Conservation (phyloP, 306 rosid genomes). For the Neltuma alba region DNA sequence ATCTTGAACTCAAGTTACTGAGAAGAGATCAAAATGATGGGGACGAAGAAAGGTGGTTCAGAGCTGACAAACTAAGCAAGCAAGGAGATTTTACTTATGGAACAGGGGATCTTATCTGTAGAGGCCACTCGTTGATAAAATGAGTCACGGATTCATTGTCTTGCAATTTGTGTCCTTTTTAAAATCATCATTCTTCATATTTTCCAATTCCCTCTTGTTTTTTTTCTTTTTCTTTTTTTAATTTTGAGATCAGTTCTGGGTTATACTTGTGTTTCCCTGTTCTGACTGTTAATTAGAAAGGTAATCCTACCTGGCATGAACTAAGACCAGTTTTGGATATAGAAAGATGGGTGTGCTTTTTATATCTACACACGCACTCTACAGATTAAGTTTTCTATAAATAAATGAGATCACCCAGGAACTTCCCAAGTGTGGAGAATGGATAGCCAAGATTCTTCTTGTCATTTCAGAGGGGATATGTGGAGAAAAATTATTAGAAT, state of each 20-base stretch:
- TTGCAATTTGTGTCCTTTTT: background rate
- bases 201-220: background rate
- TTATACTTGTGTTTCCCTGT: background rate
- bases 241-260: slow-evolving; percentile 15
- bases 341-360: too few relatives aligned
- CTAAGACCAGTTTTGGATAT: background rate
- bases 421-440: too few relatives aligned
- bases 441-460: too few relatives aligned
- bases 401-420: too few relatives aligned
- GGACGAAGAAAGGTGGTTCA: background rate
- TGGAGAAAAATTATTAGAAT: too few relatives aligned
- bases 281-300: too few relatives aligned
- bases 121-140: slow-evolving; percentile 27
- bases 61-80: background rate
- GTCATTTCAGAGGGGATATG: too few relatives aligned
- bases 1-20: slow-evolving; percentile 40
- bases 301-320: background rate
- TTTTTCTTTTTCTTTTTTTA: too few relatives aligned
- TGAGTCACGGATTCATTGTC: slow-evolving; percentile 29
- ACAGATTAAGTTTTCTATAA: too few relatives aligned
- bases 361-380: too few relatives aligned
- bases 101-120: slow-evolving; percentile 28
- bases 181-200: slow-evolving; percentile 1
- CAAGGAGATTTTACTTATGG: background rate
- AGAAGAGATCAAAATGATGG: background rate